These are phyloP conservation scores for Boletus pseudo-olivaceus DNA, from an alignment of 768 basidiomycete species.

Conservation along the genomic window DNA sequence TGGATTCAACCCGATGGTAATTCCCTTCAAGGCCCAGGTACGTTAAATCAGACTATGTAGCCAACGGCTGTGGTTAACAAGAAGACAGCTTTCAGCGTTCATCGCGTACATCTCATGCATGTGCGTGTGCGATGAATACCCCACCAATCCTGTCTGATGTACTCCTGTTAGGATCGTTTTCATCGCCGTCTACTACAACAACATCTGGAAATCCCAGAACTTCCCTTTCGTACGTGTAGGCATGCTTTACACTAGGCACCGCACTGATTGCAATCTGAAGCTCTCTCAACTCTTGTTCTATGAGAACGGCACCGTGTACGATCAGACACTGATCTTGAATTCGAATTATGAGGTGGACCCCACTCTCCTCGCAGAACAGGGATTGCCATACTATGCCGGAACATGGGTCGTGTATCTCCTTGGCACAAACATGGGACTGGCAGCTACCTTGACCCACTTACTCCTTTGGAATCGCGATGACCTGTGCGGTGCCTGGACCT, in stretches of 20 bases:
- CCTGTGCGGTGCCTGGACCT: constrained; percentile 43
- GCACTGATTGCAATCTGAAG: constrained; percentile 16
- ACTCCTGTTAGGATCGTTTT: constrained; percentile 29
- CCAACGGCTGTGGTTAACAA: neutral
- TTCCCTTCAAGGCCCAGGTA: constrained; percentile 52
- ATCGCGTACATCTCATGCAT: constrained; percentile 50
- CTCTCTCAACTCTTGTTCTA: constrained; percentile 49
- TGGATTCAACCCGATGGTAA: constrained; percentile 45
- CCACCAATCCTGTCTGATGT: neutral
- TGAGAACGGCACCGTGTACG: constrained; percentile 48
- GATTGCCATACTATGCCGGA: constrained; percentile 30
- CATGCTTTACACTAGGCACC: neutral
- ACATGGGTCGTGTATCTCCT: constrained; percentile 23
- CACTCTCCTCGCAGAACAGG: constrained; percentile 43
- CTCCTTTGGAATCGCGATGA: constrained; percentile 53
- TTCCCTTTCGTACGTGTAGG: constrained; percentile 54
- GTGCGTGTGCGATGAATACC: constrained; percentile 27
- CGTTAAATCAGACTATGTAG: neutral
- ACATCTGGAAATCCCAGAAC: constrained; percentile 54
- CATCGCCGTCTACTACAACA: constrained; percentile 39
- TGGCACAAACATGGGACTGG: constrained; percentile 29
- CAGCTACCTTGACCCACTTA: constrained; percentile 50
- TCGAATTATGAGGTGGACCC: constrained; percentile 49
- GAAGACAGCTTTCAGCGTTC: constrained; percentile 39
- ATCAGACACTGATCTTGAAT: constrained; percentile 53